These are phyloP conservation scores for Mortierella sp. DNA, from an alignment of 371 early-diverging fungal species.

Conservation along the genomic window DNA sequence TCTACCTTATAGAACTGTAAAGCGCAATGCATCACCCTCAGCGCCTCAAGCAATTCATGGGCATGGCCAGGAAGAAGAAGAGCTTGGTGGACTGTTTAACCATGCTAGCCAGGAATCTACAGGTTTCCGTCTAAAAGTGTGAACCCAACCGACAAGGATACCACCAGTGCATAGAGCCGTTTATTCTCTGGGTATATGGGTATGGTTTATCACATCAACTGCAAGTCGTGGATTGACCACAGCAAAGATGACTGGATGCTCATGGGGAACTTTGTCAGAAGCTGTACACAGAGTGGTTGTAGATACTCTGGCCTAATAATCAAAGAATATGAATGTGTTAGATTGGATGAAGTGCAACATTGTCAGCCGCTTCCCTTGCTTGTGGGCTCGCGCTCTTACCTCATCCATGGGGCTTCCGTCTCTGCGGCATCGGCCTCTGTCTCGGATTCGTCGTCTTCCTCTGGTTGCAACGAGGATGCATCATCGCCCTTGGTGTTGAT, in stretches of 20 bases:
- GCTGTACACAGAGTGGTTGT: constrained; percentile 49
- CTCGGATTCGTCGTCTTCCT: constrained; percentile 31
- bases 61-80: constrained; percentile 57
- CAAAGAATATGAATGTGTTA: neutral
- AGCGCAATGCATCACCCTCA: constrained; percentile 69
- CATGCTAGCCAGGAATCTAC: constrained; percentile 48
- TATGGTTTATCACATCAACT: constrained; percentile 21
- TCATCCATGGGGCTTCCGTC: constrained; percentile 40
- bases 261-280: constrained; percentile 53
- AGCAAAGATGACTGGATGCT: constrained; percentile 52
- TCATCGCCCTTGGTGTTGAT: constrained; percentile 30
- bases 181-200: constrained; percentile 28
- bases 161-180: too few species aligned
- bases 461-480: constrained; percentile 9
- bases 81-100: constrained; percentile 53
- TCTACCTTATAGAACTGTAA: constrained; percentile 42
- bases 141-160: neutral
- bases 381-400: constrained; percentile 6
- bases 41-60: constrained; percentile 72
- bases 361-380: neutral
- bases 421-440: constrained; percentile 32
- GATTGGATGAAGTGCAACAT: neutral
- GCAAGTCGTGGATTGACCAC: constrained; percentile 53
- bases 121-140: constrained; percentile 56
- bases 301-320: constrained; percentile 49